phyloP scores from a whole-genome alignment of 2,329 filamentous ascomycete genomes.

The Sporothrix humicola region DNA sequence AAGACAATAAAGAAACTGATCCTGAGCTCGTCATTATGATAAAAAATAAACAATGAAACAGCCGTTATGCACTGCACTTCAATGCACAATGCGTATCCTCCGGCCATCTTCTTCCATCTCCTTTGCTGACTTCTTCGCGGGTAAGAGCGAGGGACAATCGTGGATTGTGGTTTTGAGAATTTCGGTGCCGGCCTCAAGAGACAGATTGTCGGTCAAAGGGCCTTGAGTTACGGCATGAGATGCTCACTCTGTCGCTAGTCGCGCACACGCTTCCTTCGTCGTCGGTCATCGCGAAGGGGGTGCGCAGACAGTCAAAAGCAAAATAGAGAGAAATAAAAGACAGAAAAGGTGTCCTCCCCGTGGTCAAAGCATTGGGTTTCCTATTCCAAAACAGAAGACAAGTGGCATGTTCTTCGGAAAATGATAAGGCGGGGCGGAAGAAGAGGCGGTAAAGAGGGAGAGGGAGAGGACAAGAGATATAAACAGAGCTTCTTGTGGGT shows the following conservation, averaged over 20 bases:
- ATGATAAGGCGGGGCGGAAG: background rate
- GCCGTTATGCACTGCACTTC: slow-evolving; percentile 18
- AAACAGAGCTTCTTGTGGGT: slow-evolving; percentile 1
- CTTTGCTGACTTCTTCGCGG: slow-evolving; percentile 1
- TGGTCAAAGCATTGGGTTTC: background rate
- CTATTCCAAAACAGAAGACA: no score
- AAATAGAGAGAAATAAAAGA: background rate
- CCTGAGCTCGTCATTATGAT: slow-evolving; percentile 38
- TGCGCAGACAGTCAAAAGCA: background rate
- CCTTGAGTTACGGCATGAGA: no score
- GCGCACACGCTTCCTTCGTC: background rate
- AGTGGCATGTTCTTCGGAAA: background rate
- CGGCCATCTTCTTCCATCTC: slow-evolving; percentile 5
- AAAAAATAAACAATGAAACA: slow-evolving; percentile 35
- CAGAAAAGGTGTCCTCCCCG: background rate
- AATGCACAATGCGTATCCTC: background rate
- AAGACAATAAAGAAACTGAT: slow-evolving; percentile 33
- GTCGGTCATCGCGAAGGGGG: slow-evolving; percentile 11
- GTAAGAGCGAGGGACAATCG: no score
- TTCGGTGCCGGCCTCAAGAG: background rate
- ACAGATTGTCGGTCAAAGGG: background rate
- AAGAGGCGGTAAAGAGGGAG: background rate
- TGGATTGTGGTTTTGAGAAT: no score
- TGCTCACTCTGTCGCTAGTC: slow-evolving; percentile 1
- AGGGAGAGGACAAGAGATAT: background rate